Base-by-base conservation (phyloP, 2,329 filamentous ascomycete genomes). In the Fusarium poae region DNA sequence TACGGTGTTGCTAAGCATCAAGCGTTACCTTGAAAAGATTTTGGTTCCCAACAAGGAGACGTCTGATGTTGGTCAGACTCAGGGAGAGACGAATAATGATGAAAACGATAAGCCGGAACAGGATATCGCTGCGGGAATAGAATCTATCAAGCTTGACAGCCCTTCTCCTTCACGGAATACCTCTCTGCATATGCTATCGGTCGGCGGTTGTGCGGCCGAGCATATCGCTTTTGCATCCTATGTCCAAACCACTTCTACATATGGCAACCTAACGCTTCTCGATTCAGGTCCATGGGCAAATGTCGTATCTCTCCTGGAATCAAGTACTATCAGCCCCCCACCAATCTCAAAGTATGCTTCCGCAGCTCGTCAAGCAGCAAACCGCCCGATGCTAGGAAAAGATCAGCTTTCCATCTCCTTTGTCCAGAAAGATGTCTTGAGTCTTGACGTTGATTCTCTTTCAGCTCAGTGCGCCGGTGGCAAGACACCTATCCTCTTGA, bases 231-330 rank as follows among this genome's bases (percentile, higher is more conserved):
- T 88, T 44, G 85, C 80, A 1, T 80, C 82, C 9, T 81, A 82
- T 70, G 72, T 87, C 25, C 72, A 76, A 23, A 62, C 74, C 13
- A 69, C 65, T 3, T 45, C 67, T 6, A 59, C 72, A 8, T 29
- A 44, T 1, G 80, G 80, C 21, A 65, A 79, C 32, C 79, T 96
- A 13, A 85, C 84, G 8, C 88, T 93, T n/a, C 80, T 97, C 48
- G 95, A 98, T 80, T 89, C 92, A 20, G 96, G 91, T 4, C 88
- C 92, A 30, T 98, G 96, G 95, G 82, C 81, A 0, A 68, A 78
- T 4, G 88, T 94, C 13, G 82, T 92, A 8, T 72, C 81, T 0
- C 84, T 84, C 15, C 83, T 98, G 7, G 81, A 86, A 12, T 71
- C 79, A 2, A 81, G 83, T 11, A 82, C 94, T 44, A 88, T 82